phyloP scores from a whole-genome alignment of 1,284 basidiomycete genomes.

The Schizophyllum amplum region DNA sequence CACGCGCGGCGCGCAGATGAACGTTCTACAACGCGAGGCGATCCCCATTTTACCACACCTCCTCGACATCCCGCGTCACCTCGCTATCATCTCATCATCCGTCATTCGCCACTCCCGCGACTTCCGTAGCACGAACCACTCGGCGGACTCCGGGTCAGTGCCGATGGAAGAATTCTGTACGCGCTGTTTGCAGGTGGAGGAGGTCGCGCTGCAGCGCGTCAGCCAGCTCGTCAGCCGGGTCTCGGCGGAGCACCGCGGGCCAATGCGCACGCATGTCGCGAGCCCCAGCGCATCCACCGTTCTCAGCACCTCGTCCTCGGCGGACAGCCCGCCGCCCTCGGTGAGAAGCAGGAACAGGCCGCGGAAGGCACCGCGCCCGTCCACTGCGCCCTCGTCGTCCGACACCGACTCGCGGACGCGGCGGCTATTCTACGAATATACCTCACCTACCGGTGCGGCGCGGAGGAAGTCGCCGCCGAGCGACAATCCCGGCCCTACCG shows the following conservation, averaged over 20 bases:
- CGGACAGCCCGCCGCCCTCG: slow-evolving; percentile 9
- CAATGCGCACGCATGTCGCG: slow-evolving; percentile 13
- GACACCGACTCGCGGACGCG: neutral
- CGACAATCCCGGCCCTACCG: neutral
- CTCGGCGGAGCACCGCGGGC: slow-evolving; percentile 24
- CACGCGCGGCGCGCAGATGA: slow-evolving; percentile 42
- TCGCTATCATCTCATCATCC: slow-evolving; percentile 66
- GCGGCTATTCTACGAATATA: neutral
- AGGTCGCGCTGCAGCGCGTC: slow-evolving; percentile 55
- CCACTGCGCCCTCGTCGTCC: slow-evolving; percentile 25
- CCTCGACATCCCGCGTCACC: slow-evolving; percentile 63
- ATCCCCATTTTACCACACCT: slow-evolving; percentile 62
- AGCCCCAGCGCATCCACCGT: slow-evolving; percentile 3
- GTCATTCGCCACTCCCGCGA: slow-evolving; percentile 53
- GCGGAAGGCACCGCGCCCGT: slow-evolving; percentile 27
- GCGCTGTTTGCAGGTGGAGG: slow-evolving; percentile 66
- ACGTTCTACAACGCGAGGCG: slow-evolving; percentile 55
- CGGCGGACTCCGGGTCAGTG: slow-evolving; percentile 20
- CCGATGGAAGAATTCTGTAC: slow-evolving; percentile 40
- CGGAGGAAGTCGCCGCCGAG: neutral
- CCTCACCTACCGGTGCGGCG: neutral
- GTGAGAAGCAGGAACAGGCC: slow-evolving; percentile 13
- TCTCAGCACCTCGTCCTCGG: slow-evolving; percentile 5
- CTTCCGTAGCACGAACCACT: slow-evolving; percentile 22
- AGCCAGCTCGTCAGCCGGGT: slow-evolving; percentile 44